phyloP scores from a whole-genome alignment of 148 eudicot genomes.

The Nepenthes mirabilis region DNA sequence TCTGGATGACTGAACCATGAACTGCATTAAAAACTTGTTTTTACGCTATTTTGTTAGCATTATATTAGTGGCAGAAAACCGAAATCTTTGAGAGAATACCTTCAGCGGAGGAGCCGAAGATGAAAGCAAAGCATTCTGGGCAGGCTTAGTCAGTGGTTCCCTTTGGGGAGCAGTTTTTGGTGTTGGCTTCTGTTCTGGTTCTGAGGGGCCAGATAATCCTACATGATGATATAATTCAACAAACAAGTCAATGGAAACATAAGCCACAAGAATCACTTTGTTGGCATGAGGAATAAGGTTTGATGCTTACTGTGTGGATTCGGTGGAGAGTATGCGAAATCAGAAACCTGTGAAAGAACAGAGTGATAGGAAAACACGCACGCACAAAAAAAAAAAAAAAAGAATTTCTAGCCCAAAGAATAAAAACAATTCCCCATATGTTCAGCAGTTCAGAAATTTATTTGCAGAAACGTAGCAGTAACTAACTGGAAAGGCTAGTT shows the following conservation, averaged over 20 bases:
- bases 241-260: background rate
- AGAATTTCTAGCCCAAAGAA: background rate
- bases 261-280: background rate
- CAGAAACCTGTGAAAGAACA: conserved; percentile 50
- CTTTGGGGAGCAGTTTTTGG: conserved; percentile 36
- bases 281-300: conserved; percentile 12
- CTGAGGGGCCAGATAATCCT: conserved; percentile 46
- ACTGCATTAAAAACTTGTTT: background rate
- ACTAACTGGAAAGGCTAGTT: background rate
- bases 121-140: conserved; percentile 32
- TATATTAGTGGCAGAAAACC: background rate
- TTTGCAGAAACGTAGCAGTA: background rate
- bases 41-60: background rate
- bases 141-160: conserved; percentile 27
- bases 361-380: background rate
- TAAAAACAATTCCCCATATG: conserved; percentile 1
- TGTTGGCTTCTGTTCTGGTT: conserved; percentile 46
- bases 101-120: conserved; percentile 50
- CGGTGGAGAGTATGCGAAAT: conserved; percentile 65
- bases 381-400: conserved; percentile 1
- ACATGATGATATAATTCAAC: conserved; percentile 14
- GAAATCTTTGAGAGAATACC: background rate
- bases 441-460: background rate
- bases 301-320: conserved; percentile 64
- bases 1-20: background rate